A percentile compares a stretch with the other conserved stretches of the same genome.
Evolutionary conservation across 2,329 filamentous ascomycete genomes (phyloP).

Genomic region (Colletotrichum salicis): DNA sequence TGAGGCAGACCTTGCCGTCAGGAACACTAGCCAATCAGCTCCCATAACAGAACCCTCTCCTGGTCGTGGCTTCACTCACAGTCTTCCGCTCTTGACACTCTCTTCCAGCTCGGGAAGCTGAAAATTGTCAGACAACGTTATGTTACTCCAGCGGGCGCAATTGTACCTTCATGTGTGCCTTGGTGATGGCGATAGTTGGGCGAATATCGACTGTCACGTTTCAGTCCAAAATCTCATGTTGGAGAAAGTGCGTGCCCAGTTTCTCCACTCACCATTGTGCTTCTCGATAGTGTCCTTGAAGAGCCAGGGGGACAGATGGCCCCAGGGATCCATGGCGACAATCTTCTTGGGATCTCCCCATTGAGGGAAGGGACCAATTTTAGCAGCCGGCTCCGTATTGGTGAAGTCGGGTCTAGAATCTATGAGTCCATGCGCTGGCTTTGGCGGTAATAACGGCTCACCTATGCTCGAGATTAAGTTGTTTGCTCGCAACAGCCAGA

Average conservation of each 20-base stretch:
- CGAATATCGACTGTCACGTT: conserved; percentile 75
- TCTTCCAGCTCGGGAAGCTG: conserved; percentile 91
- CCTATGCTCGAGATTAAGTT: conserved; percentile 84
- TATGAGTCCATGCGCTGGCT: not conserved
- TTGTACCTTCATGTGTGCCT: conserved; percentile 84
- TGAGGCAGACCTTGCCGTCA: conserved; percentile 92
- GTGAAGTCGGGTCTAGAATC: conserved; percentile 65
- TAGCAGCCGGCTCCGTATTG: conserved; percentile 89
- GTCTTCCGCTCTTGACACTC: conserved; percentile 81
- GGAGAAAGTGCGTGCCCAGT: not conserved
- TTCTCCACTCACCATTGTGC: conserved; percentile 66
- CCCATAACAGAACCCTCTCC: not conserved
- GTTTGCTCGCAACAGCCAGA: conserved; percentile 89
- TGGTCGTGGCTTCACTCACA: conserved; percentile 57
- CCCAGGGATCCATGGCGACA: conserved; percentile 95
- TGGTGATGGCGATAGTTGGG: conserved; percentile 91
- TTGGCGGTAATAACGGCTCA: conserved; percentile 41
- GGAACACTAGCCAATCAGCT: conserved; percentile 54
- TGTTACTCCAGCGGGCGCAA: not conserved
- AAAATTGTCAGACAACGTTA: conserved; percentile 15
- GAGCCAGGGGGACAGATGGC: conserved; percentile 86
- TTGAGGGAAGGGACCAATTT: conserved; percentile 87
- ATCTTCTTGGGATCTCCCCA: conserved; percentile 95
- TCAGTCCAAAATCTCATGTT: not conserved
- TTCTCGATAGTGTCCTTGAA: conserved; percentile 82